These are phyloP conservation scores for Groenewaldozyma salmanticensis DNA, from an alignment of 805 yeast species.

Conservation along the genomic window DNA sequence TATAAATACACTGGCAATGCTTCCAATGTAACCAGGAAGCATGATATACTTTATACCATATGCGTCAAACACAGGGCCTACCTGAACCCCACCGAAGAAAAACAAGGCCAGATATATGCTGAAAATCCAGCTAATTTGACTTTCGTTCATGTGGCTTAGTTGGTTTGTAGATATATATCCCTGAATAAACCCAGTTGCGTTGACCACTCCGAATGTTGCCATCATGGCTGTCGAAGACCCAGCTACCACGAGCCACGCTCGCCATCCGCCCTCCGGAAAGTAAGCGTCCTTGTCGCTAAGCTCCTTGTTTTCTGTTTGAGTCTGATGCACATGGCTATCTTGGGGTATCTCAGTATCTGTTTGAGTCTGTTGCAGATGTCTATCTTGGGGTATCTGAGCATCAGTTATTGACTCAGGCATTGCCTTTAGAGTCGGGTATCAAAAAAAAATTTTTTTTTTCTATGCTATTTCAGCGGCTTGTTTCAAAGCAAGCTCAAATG, in stretches of 20 bases:
- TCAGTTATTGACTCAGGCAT: no score
- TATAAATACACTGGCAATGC: constrained; percentile 42
- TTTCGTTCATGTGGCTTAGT: constrained; percentile 34
- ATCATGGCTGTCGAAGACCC: constrained; percentile 51
- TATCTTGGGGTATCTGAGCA: no score
- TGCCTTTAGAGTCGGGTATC: no score
- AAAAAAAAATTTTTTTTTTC: no score
- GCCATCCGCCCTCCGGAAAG: constrained; percentile 44
- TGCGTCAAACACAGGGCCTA: constrained; percentile 48
- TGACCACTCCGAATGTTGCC: constrained; percentile 54
- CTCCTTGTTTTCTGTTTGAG: no score
- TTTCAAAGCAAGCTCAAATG: no score
- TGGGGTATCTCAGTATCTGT: no score
- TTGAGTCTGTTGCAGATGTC: no score
- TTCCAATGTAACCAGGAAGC: constrained; percentile 35
- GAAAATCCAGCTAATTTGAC: constrained; percentile 62
- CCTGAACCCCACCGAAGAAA: constrained; percentile 37
- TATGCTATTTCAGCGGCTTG: no score
- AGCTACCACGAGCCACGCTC: constrained; percentile 45
- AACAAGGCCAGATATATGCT: constrained; percentile 30
- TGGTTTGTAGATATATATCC: constrained; percentile 50
- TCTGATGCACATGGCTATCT: no score
- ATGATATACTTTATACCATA: constrained; percentile 43
- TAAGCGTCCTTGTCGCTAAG: constrained; percentile 8
- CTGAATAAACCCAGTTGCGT: constrained; percentile 58